Percentiles rank a stretch among this genome's conserved stretches.
phyloP scores from a whole-genome alignment of 2,329 filamentous ascomycete genomes.

The Akanthomyces muscarius region DNA sequence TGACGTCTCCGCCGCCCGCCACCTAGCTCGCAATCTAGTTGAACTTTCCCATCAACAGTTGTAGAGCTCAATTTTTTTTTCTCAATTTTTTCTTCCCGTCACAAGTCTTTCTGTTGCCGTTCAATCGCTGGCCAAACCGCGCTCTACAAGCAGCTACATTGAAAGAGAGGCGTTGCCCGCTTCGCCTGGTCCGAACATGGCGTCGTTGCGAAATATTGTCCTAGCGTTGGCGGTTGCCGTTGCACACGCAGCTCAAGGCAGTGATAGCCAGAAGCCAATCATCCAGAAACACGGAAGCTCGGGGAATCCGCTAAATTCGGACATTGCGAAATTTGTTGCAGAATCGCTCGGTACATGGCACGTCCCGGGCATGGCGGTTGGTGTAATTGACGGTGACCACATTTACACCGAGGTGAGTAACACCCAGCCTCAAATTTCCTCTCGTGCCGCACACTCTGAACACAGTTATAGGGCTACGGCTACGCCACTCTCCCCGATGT shows the following conservation, averaged over 20 bases:
- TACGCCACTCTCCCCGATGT: constrained; percentile 32
- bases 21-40: background rate
- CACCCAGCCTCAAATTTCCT: background rate
- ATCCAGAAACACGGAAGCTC: background rate
- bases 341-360: constrained; percentile 34
- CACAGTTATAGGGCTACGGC: constrained; percentile 26
- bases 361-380: constrained; percentile 47
- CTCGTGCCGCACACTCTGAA: background rate
- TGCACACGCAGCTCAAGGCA: background rate
- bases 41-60: background rate
- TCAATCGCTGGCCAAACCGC: background rate
- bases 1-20: background rate
- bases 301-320: constrained; percentile 19
- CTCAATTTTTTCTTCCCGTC: no score
- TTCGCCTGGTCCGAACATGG: background rate
- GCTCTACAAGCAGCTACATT: background rate
- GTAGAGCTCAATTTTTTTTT: background rate
- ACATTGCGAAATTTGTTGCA: constrained; percentile 15
- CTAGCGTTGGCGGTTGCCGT: background rate
- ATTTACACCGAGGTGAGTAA: constrained; percentile 36
- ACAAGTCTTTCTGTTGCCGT: background rate
- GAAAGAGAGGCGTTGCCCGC: background rate
- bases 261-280: constrained; percentile 13
- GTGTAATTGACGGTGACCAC: constrained; percentile 42
- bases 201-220: background rate